Percentiles rank a stretch among this genome's conserved stretches.
Conservation (phyloP, 768 basidiomycete genomes). For the Suillus placidus region DNA sequence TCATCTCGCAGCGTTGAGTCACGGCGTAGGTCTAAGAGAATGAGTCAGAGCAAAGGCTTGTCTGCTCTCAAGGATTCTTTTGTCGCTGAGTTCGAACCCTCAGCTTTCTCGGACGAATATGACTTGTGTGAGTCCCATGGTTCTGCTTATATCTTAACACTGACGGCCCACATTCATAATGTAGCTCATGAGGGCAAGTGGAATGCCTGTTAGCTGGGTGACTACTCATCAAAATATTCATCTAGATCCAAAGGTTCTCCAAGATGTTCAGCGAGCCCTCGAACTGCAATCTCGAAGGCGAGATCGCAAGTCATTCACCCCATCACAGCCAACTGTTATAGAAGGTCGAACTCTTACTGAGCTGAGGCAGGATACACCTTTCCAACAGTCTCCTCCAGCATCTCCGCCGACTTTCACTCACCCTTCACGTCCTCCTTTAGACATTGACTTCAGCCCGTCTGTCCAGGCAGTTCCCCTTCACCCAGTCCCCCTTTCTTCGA, state of each 20-base stretch:
- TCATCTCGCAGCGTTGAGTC: conserved; percentile 20
- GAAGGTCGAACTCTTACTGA: conserved; percentile 31
- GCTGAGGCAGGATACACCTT: conserved; percentile 33
- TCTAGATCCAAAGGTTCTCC: conserved; percentile 76
- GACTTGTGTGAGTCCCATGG: conserved; percentile 61
- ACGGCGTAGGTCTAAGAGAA: conserved; percentile 23
- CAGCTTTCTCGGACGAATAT: conserved; percentile 72
- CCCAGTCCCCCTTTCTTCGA: conserved; percentile 69
- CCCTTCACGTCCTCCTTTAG: conserved; percentile 32
- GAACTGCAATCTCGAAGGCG: conserved; percentile 75
- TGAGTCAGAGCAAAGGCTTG: conserved; percentile 16
- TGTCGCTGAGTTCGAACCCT: conserved; percentile 40
- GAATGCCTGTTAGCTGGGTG: conserved; percentile 10
- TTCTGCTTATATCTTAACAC: conserved; percentile 16
- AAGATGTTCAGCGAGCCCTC: conserved; percentile 78
- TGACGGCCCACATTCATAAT: conserved; percentile 2
- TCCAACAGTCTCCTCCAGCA: conserved; percentile 13
- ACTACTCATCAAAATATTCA: conserved; percentile 17
- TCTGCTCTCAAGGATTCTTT: conserved; percentile 30
- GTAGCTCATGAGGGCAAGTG: conserved; percentile 75
- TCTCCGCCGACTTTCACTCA: conserved; percentile 18
- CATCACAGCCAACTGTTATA: conserved; percentile 18
- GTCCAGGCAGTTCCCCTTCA: conserved; percentile 51
- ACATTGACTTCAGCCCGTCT: conserved; percentile 74
- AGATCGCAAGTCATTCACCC: conserved; percentile 47